Conservation (phyloP, 371 early-diverging fungal genomes). For the Rhizopus delemar region DNA sequence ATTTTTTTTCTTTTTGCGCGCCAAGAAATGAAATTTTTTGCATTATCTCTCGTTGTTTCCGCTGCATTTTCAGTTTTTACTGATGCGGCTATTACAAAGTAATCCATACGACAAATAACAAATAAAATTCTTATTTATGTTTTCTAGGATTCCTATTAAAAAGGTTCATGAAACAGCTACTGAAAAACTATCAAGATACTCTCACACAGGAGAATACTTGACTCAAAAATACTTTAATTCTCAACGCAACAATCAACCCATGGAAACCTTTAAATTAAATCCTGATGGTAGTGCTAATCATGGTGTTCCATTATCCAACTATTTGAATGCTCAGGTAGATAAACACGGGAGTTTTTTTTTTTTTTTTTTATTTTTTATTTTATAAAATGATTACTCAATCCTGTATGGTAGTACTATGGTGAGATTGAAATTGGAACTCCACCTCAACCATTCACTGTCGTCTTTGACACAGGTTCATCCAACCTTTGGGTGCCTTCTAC, state of each 20-base stretch:
- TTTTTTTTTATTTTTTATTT: no score
- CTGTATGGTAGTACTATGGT: conserved; percentile 74
- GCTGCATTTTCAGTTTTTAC: conserved; percentile 16
- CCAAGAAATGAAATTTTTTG: conserved; percentile 34
- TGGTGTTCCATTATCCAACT: conserved; percentile 86
- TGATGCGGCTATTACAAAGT: conserved; percentile 41
- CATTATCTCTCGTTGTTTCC: conserved; percentile 32
- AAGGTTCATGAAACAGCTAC: conserved; percentile 64
- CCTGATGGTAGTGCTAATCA: conserved; percentile 59
- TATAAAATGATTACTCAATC: no score
- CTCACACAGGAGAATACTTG: conserved; percentile 63
- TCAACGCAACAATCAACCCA: conserved; percentile 34
- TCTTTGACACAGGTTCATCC: conserved; percentile 93
- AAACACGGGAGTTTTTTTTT: background rate
- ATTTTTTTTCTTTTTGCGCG: conserved; percentile 7
- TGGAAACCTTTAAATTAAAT: conserved; percentile 47
- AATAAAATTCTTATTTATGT: background rate
- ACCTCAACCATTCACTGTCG: conserved; percentile 85
- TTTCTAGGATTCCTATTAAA: conserved; percentile 66
- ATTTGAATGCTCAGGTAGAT: conserved; percentile 86
- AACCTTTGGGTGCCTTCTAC: conserved; percentile 95
- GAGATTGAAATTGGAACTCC: conserved; percentile 85
- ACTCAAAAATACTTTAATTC: conserved; percentile 76
- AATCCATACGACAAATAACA: conserved; percentile 6
- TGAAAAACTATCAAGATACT: conserved; percentile 61